phyloP scores from a whole-genome alignment of 1,139 yeast species.

The Lodderomyces metapsilosis region DNA sequence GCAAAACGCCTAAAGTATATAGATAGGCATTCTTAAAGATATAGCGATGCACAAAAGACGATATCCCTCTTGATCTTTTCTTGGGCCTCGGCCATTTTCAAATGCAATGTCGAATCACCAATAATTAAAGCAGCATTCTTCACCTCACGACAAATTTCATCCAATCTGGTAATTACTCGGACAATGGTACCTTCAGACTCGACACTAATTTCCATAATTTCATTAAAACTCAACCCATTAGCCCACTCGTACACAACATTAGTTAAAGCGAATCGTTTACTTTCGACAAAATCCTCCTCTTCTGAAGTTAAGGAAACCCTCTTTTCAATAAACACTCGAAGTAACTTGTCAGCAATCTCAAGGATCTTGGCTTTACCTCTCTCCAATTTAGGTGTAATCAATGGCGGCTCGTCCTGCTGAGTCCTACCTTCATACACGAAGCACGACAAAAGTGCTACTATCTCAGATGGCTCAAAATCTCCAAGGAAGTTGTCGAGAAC shows the following conservation, averaged over 20 bases:
- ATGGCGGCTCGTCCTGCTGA: conserved; percentile 55
- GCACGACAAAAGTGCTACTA: conserved; percentile 86
- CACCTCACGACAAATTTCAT: conserved; percentile 93
- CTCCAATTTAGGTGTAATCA: conserved; percentile 81
- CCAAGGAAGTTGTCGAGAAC: conserved; percentile 89
- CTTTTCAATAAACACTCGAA: conserved; percentile 61
- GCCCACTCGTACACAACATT: conserved; percentile 99
- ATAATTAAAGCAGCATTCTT: conserved; percentile 91
- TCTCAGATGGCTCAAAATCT: conserved; percentile 92
- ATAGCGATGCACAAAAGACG: conserved; percentile 94
- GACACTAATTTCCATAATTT: conserved; percentile 81
- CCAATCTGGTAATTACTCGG: conserved; percentile 91
- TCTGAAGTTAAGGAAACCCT: conserved; percentile 79
- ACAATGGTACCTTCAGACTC: conserved; percentile 98
- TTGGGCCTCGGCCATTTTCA: conserved; percentile 90
- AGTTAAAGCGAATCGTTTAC: conserved; percentile 83
- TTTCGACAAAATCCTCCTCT: conserved; percentile 79
- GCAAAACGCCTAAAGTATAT: background rate
- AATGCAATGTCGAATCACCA: conserved; percentile 85
- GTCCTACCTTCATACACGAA: conserved; percentile 91
- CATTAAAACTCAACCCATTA: conserved; percentile 86
- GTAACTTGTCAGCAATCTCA: conserved; percentile 65
- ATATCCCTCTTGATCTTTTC: conserved; percentile 94
- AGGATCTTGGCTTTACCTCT: conserved; percentile 70
- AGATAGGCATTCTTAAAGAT: conserved; percentile 45